Percentiles rank a stretch among this genome's conserved stretches.
Conservation (phyloP, 2,329 filamentous ascomycete genomes). For the Zymoseptoria pseudotritici region DNA sequence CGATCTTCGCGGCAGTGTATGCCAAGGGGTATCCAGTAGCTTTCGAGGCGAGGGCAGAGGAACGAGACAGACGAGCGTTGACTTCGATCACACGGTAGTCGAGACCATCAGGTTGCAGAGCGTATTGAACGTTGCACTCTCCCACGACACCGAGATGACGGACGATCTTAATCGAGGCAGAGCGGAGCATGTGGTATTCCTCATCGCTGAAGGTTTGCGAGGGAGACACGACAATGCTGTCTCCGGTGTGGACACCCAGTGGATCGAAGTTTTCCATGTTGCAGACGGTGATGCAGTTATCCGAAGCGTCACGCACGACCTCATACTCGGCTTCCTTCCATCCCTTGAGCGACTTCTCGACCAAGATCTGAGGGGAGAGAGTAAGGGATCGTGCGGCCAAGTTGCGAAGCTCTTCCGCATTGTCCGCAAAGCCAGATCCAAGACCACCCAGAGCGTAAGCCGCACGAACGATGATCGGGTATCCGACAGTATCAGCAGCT, state of each 20-base stretch:
- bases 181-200: slow-evolving; percentile 98
- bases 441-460: slow-evolving; percentile 94
- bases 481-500: slow-evolving; percentile 79
- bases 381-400: slow-evolving; percentile 88
- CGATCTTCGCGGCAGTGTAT: slow-evolving; percentile 97
- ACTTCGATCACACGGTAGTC: slow-evolving; percentile 99
- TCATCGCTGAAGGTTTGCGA: slow-evolving; percentile 96
- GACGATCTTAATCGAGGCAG: slow-evolving; percentile 96
- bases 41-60: slow-evolving; percentile 93
- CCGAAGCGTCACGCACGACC: slow-evolving; percentile 90
- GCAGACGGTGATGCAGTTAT: slow-evolving; percentile 99
- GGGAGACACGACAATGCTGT: slow-evolving; percentile 96
- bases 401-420: slow-evolving; percentile 87
- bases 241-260: slow-evolving; percentile 93
- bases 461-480: slow-evolving; percentile 95
- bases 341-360: slow-evolving; percentile 97
- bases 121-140: slow-evolving; percentile 98
- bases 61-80: slow-evolving; percentile 95
- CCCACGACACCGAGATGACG: slow-evolving; percentile 94
- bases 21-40: slow-evolving; percentile 95
- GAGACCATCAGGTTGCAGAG: slow-evolving; percentile 88
- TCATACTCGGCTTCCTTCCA: slow-evolving; percentile 99
- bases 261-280: slow-evolving; percentile 99
- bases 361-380: slow-evolving; percentile 88
- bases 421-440: slow-evolving; percentile 91